phyloP scores from a whole-genome alignment of 352 stramenopile genomes.

The Phytophthora pinifolia region DNA sequence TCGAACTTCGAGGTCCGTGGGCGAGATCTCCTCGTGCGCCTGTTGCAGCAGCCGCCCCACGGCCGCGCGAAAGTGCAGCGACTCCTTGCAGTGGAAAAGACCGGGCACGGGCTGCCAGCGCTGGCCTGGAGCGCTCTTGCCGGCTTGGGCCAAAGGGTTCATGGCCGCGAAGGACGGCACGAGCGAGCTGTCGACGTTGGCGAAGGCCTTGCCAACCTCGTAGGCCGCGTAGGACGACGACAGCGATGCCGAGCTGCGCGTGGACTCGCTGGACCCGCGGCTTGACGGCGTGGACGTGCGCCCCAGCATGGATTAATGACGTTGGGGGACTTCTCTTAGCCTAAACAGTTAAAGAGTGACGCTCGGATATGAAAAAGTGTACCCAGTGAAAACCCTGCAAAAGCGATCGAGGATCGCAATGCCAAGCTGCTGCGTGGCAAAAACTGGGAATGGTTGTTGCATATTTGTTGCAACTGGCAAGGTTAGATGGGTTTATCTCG shows the following conservation, averaged over 20 bases:
- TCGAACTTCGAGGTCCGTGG: constrained; percentile 74
- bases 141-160: constrained; percentile 59
- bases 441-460: too few species aligned
- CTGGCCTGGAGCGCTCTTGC: constrained; percentile 23
- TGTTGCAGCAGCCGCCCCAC: constrained; percentile 66
- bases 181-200: constrained; percentile 32
- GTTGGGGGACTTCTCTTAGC: background rate
- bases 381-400: constrained; percentile 16
- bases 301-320: constrained; percentile 10
- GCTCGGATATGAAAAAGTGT: background rate
- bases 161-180: constrained; percentile 64
- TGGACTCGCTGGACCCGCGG: constrained; percentile 5
- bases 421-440: background rate
- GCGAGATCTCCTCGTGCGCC: constrained; percentile 70
- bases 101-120: constrained; percentile 77
- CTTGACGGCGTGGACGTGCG: constrained; percentile 18
- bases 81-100: constrained; percentile 83
- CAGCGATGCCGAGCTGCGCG: constrained; percentile 17
- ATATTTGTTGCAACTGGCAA: too few species aligned
- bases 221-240: constrained; percentile 28
- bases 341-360: constrained; percentile 16
- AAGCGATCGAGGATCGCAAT: background rate
- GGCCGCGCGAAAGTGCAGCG: constrained; percentile 63
- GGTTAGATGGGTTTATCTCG: too few species aligned
- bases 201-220: constrained; percentile 25